Conservation (phyloP, 192 early-diverging fungal genomes). For the Coemansia biformis region DNA sequence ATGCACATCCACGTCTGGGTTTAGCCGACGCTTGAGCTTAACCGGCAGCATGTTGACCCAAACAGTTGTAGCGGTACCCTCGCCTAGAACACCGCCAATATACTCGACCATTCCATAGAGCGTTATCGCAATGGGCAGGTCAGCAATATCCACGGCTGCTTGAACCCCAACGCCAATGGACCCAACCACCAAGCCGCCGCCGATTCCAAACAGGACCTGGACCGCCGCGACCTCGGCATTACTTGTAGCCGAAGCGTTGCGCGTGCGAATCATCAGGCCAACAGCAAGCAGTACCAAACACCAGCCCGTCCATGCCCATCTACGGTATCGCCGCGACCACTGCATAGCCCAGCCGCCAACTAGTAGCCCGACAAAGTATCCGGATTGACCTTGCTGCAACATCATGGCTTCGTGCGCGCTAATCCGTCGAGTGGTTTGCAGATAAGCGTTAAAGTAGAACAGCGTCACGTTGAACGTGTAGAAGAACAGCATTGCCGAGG, state of each 20-base stretch:
- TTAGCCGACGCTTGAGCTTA: slow-evolving; percentile 22
- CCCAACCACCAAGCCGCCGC: slow-evolving; percentile 39
- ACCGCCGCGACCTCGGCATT: slow-evolving; percentile 46
- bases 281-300: slow-evolving; percentile 31
- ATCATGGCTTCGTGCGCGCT: slow-evolving; percentile 40
- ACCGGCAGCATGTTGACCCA: slow-evolving; percentile 44
- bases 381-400: slow-evolving; percentile 32
- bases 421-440: slow-evolving; percentile 37
- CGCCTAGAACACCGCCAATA: slow-evolving; percentile 42
- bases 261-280: slow-evolving; percentile 46
- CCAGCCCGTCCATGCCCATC: slow-evolving; percentile 47
- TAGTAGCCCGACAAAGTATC: slow-evolving; percentile 39
- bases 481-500: slow-evolving; percentile 38
- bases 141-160: slow-evolving; percentile 24
- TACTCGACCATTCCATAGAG: slow-evolving; percentile 46
- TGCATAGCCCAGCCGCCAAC: slow-evolving; percentile 48
- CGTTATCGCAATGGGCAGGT: slow-evolving; percentile 43
- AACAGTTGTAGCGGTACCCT: slow-evolving; percentile 38
- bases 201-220: slow-evolving; percentile 29
- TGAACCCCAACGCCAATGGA: slow-evolving; percentile 45
- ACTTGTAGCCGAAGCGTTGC: slow-evolving; percentile 25
- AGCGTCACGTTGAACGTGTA: slow-evolving; percentile 42
- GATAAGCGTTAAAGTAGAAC: slow-evolving; percentile 39
- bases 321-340: slow-evolving; percentile 29
- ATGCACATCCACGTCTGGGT: slow-evolving; percentile 19